Evolutionary conservation across 2,329 filamentous ascomycete genomes (phyloP).

Genomic region (Furcasterigmium sp.): DNA sequence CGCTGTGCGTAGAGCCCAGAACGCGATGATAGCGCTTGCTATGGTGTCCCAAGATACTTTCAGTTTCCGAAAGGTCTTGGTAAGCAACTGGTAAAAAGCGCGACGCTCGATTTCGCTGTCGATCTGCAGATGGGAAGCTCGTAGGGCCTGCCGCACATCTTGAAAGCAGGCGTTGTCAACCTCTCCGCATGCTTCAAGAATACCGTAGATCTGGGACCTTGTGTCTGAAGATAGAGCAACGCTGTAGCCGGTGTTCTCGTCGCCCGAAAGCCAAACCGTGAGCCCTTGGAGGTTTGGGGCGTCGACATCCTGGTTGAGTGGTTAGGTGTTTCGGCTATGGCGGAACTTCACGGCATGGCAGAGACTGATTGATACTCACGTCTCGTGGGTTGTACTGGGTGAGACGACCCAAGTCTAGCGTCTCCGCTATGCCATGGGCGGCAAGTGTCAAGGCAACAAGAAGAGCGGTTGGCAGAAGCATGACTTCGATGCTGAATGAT

Average conservation of each 20-base stretch:
- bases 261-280: not conserved
- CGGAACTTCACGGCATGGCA: too few species aligned
- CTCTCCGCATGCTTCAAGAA: not conserved
- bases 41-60: not conserved
- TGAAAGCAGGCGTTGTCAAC: not conserved
- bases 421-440: too few species aligned
- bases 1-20: not conserved
- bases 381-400: too few species aligned
- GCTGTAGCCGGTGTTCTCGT: not conserved
- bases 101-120: not conserved
- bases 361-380: too few species aligned
- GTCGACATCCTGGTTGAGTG: not conserved
- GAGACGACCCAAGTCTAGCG: too few species aligned
- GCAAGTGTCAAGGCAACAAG: too few species aligned
- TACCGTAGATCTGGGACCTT: not conserved
- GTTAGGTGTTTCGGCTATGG: too few species aligned
- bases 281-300: not conserved
- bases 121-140: not conserved
- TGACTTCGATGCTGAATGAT: too few species aligned
- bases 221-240: not conserved
- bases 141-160: not conserved
- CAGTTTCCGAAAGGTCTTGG: not conserved
- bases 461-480: too few species aligned
- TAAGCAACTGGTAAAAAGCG: not conserved
- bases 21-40: not conserved